Base-by-base conservation (phyloP, 2,329 filamentous ascomycete genomes). In the Fusarium proliferatum region DNA sequence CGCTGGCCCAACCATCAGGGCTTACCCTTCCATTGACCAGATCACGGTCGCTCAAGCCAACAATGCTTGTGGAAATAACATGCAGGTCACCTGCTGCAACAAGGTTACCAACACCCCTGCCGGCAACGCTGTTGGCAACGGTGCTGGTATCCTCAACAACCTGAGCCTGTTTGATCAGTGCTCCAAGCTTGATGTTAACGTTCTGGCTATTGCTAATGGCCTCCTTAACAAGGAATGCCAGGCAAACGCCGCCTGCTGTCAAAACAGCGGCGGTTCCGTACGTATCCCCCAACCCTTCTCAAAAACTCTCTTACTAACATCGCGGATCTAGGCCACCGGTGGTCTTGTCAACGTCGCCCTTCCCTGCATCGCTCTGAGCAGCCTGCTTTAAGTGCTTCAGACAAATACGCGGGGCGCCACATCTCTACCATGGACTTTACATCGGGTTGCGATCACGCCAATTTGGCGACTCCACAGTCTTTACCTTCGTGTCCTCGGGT, bases 201-300 rank as follows among this genome's bases (percentile, higher is more conserved):
- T 64, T 15, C 5, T 64, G 3, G 61, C 16, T 21, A 51, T 64
- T 38, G 61, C 61, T 11, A 61, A 64, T 5, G 9, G 15, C 45
- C 61, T 64, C 28, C 61, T 64, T 2, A 61, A 64, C 38, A 64
- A 64, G 56, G 56, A 64, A 19, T 64, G 61, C 56, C 30, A 49
- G 38, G 61, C 61, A 17, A 61, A 61, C 9, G 61, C 61, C 2
- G 56, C 61, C n/a, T 64, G 61, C 17, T 64, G 56, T 17, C 61
- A 64, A 13, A 26, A 64, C 43, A 64, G 45, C 13, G 42, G 33
- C 26, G 26, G 33, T 8, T 21, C 13, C 5, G 56, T 59, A 51
- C 1, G 43, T 51, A 4, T 3, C 16, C 21, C 4, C 19, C 4
- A 10, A 11, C 2, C 16, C 1, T 5, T 15, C 1, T 19, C 5